Percentiles rank a stretch among this genome's conserved stretches.
Evolutionary conservation across 1,284 basidiomycete species (phyloP).

Genomic region (Golubevia sp.): DNA sequence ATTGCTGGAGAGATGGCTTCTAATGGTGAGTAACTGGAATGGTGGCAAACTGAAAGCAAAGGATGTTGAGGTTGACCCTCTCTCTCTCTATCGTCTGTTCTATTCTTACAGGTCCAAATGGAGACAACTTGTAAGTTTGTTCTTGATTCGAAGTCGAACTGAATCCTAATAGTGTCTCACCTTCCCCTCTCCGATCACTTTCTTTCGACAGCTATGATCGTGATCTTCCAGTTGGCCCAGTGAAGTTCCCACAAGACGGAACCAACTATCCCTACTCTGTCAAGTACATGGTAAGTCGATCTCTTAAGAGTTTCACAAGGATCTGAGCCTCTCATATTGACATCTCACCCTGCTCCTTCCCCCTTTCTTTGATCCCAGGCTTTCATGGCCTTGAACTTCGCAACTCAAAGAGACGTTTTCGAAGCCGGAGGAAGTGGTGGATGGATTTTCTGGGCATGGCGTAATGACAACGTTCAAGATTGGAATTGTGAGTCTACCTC

Average conservation of each 20-base stretch:
- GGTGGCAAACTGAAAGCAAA: too few species aligned
- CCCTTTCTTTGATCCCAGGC: background rate
- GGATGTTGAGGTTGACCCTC: too few species aligned
- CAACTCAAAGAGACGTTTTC: constrained; percentile 9
- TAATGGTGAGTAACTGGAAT: constrained; percentile 14
- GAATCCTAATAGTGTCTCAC: background rate
- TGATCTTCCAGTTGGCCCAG: constrained; percentile 28
- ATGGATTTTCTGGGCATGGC: too few species aligned
- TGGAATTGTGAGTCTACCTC: too few species aligned
- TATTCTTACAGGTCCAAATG: constrained; percentile 17
- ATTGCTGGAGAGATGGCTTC: constrained; percentile 35
- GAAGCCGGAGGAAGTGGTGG: constrained; percentile 1
- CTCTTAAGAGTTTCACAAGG: too few species aligned
- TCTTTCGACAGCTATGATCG: constrained; percentile 15
- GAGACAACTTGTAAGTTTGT: constrained; percentile 16
- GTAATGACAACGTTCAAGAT: too few species aligned
- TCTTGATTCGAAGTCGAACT: background rate
- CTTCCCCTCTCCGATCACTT: background rate
- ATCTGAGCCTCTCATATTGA: too few species aligned
- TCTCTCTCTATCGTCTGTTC: too few species aligned
- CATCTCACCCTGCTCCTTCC: too few species aligned
- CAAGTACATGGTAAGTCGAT: constrained; percentile 17
- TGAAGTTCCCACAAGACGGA: constrained; percentile 34
- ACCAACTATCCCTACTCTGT: constrained; percentile 37
- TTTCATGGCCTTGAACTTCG: constrained; percentile 11